These are phyloP conservation scores for Vigna mungo DNA, from an alignment of 306 rosid genomes.

Conservation along the genomic window DNA sequence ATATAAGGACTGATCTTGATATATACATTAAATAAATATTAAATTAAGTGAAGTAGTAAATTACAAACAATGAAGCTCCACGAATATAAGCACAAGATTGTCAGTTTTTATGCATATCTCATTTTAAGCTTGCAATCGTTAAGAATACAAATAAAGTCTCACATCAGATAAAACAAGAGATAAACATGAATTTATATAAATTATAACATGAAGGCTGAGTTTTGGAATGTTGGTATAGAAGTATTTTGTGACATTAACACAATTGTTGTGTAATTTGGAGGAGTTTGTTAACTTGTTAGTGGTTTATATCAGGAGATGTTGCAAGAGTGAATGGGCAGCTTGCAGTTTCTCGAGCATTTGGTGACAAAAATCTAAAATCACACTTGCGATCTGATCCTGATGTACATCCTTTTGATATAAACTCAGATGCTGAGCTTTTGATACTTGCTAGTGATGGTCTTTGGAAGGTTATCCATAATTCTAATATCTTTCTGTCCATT, in stretches of 20 bases:
- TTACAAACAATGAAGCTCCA: not conserved
- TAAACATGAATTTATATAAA: too few relatives aligned
- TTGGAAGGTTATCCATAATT: constrained; percentile 72
- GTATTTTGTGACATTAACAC: too few relatives aligned
- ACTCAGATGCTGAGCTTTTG: constrained; percentile 62
- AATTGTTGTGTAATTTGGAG: constrained; percentile 26
- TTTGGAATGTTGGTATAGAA: too few relatives aligned
- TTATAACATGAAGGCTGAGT: too few relatives aligned
- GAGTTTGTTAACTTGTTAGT: constrained; percentile 21
- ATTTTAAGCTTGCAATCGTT: not conserved
- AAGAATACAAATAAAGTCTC: too few relatives aligned
- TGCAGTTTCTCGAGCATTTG: constrained; percentile 92
- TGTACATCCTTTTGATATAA: constrained; percentile 48
- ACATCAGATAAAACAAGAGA: too few relatives aligned
- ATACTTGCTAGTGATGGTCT: constrained; percentile 88
- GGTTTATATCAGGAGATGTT: constrained; percentile 70
- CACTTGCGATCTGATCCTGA: constrained; percentile 88
- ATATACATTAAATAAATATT: not conserved
- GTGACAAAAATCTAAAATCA: constrained; percentile 85
- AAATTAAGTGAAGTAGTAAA: not conserved
- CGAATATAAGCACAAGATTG: not conserved
- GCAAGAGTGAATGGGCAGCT: constrained; percentile 94
- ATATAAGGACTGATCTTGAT: not conserved
- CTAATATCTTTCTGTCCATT: not conserved
- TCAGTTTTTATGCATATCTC: not conserved